These are phyloP conservation scores for Candida chauliodis DNA, from an alignment of 805 yeast genomes.

Conservation along the genomic window DNA sequence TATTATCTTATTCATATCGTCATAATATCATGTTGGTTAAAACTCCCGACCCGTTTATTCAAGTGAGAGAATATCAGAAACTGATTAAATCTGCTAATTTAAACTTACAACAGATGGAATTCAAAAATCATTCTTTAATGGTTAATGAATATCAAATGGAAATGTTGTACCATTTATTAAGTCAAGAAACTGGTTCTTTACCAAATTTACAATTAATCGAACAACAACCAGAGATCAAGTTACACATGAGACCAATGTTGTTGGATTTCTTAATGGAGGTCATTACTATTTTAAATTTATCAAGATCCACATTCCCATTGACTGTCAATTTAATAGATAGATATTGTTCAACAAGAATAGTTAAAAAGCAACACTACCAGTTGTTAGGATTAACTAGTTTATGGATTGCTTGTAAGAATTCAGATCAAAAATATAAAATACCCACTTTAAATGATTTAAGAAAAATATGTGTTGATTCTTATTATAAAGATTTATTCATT, in stretches of 20 bases:
- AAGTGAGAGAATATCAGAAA: conserved; percentile 28
- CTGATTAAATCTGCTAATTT: conserved; percentile 37
- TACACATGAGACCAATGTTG: conserved; percentile 41
- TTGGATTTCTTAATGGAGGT: conserved; percentile 45
- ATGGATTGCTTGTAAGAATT: conserved; percentile 44
- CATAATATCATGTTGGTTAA: conserved; percentile 8
- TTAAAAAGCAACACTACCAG: conserved; percentile 44
- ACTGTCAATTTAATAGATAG: conserved; percentile 45
- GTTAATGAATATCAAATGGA: conserved; percentile 46
- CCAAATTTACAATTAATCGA: conserved; percentile 36
- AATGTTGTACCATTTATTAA: conserved; percentile 31
- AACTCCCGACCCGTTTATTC: conserved; percentile 31
- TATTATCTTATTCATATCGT: conserved; percentile 1
- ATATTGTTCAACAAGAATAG: conserved; percentile 42
- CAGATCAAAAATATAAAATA: conserved; percentile 55
- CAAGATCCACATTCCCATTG: conserved; percentile 40
- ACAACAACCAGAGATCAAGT: conserved; percentile 44
- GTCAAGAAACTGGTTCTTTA: conserved; percentile 24
- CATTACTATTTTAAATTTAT: conserved; percentile 36
- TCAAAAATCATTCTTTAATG: conserved; percentile 40
- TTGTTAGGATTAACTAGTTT: conserved; percentile 41
- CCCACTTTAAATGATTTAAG: conserved; percentile 51
- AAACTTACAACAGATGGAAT: conserved; percentile 45
- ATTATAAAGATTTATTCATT: conserved; percentile 52
- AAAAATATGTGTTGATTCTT: conserved; percentile 56